These are phyloP conservation scores for Beauveria australis DNA, from an alignment of 2,329 filamentous ascomycete genomes.

Conservation along the genomic window DNA sequence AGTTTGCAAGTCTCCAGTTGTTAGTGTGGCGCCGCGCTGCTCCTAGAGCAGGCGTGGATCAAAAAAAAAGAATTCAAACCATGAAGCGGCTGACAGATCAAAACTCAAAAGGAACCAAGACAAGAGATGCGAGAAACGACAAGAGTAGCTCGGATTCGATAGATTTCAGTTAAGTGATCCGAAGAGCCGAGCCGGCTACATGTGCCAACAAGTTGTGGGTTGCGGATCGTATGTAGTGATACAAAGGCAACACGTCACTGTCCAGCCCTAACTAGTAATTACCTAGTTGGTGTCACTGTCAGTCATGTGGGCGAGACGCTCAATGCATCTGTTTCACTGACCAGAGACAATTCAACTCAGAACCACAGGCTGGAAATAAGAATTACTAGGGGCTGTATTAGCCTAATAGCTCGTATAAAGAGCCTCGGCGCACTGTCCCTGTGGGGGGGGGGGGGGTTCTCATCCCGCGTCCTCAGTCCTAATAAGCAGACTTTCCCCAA, in stretches of 20 bases:
- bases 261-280: background rate
- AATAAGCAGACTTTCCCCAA: background rate
- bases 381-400: background rate
- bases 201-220: background rate
- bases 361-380: background rate
- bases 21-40: background rate
- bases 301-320: background rate
- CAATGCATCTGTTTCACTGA: background rate
- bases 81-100: background rate
- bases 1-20: background rate
- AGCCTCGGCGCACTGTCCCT: background rate
- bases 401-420: background rate
- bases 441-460: background rate
- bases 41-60: background rate
- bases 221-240: background rate
- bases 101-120: background rate
- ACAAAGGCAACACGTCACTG: slow-evolving; percentile 2
- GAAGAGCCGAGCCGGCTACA: background rate
- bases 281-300: no score
- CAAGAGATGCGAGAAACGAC: background rate
- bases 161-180: background rate
- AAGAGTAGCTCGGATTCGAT: background rate
- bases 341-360: background rate
- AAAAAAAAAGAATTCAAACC: background rate
- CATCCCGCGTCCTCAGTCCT: background rate